phyloP scores from a whole-genome alignment of 2,329 filamentous ascomycete species.

The Pseudogymnoascus sp. region DNA sequence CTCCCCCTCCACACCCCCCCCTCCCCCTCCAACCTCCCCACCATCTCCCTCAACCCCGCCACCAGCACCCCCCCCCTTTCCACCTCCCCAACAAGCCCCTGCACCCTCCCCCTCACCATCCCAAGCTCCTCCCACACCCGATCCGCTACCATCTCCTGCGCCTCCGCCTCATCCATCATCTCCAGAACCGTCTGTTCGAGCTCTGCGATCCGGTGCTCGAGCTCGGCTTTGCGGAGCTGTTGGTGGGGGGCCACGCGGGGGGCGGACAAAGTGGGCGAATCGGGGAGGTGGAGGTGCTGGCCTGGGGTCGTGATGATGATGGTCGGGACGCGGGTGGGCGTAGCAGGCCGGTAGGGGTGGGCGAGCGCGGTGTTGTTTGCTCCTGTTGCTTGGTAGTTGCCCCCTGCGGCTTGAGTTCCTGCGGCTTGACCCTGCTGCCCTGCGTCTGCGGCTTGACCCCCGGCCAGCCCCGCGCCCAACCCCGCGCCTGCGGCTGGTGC shows the following conservation, averaged over 20 bases:
- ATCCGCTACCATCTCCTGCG: neutral
- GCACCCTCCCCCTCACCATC: neutral
- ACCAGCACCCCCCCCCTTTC: neutral
- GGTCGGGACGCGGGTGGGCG: no score
- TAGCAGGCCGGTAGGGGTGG: no score
- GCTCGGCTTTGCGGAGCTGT: neutral
- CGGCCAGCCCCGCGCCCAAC: no score
- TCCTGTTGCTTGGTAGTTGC: no score
- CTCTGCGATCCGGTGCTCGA: neutral
- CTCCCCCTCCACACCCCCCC: neutral
- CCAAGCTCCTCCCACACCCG: neutral
- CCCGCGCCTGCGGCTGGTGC: no score
- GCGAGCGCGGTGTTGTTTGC: no score
- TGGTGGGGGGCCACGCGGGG: neutral
- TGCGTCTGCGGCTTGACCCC: no score
- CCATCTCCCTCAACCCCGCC: no score
- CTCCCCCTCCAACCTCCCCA: no score
- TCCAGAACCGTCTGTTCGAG: neutral
- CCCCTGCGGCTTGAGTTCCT: no score
- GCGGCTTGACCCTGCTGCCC: no score
- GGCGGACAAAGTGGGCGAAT: neutral
- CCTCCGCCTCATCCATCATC: neutral
- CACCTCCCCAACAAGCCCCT: neutral
- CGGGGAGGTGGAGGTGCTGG: neutral
- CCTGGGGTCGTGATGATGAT: neutral